Conservation (phyloP, 2,329 filamentous ascomycete species). For the Hansfordia pulvinata region DNA sequence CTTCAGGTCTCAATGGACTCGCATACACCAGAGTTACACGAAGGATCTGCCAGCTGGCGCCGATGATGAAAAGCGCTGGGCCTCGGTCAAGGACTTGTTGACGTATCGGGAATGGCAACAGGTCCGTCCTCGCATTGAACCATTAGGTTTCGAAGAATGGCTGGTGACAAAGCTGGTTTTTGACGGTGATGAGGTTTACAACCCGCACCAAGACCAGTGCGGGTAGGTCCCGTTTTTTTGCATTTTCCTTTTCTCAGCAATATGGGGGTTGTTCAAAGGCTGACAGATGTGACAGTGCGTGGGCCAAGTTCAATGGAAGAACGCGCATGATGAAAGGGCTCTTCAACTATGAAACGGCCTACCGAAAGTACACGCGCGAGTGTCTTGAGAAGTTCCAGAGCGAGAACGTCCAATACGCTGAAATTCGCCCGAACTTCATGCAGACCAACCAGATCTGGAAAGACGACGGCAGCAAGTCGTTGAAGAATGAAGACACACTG, state of each 20-base stretch:
- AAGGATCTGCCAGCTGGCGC: no score
- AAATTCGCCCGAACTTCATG: conserved; percentile 46
- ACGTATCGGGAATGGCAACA: no score
- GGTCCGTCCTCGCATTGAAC: not conserved
- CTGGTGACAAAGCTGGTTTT: conserved; percentile 49
- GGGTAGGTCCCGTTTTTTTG: not conserved
- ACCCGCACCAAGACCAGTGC: conserved; percentile 10
- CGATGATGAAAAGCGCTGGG: no score
- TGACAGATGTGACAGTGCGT: conserved; percentile 24
- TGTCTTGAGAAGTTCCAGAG: conserved; percentile 40
- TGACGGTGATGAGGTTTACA: conserved; percentile 44
- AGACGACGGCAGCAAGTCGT: conserved; percentile 28
- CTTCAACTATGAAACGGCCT: conserved; percentile 42
- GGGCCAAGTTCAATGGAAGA: conserved; percentile 47
- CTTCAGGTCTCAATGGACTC: no score
- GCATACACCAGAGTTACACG: no score
- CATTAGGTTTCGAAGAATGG: no score
- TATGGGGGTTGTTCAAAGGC: conserved; percentile 1
- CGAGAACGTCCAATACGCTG: conserved; percentile 47
- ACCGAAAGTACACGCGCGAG: conserved; percentile 36
- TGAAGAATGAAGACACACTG: conserved; percentile 37
- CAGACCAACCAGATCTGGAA: conserved; percentile 35
- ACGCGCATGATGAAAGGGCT: conserved; percentile 49
- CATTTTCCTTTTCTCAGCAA: conserved; percentile 4
- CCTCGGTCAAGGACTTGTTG: no score